Base-by-base conservation (phyloP, 306 rosid genomes). In the Medicago arabica region DNA sequence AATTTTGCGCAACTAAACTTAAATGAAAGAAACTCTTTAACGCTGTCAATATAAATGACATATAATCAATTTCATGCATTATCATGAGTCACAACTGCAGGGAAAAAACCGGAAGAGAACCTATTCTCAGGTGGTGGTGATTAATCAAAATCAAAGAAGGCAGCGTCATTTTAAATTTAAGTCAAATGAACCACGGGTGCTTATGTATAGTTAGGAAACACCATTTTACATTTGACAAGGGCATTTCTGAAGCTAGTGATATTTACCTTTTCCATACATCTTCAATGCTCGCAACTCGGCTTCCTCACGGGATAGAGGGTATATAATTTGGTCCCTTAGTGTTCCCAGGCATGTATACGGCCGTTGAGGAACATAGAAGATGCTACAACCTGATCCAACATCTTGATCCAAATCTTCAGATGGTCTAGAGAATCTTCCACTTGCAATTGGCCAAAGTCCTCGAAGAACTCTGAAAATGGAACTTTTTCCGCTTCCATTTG, bases 401-500 rank as follows among this genome's bases (percentile, higher is more conserved):
- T 83, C 90, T 63, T 76, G 89, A 54, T 81, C 81, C 72, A 77
- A 68, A 62, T 85, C 81, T 69, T 87, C 87, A 36, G 83, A 81
- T 76, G 97, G 97, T 84, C 85, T 79, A 69, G 84, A 74, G 69
- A 95, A 88, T 81, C 77, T 85, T 69, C 99, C 99, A 75, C 89
- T 87, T 49, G 85, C 86, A 49, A 86, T 69, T 18, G 99, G 99
- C 99, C 99, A 95, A 77, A 95, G 96, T 75, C 96, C 97, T 89
- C 91, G 87, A 50, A 95, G 97, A 75, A 90, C 97, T 89, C 97
- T 88, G 90, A 95, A 95, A 74, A 95, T 86, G 36, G 99, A 95
- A 83, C 99, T 95, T 77, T 95, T 95, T 62, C 99, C 99, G 83
- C 99, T 95, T 76, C 99, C 99, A 53, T 95, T 95, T 75, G 99